Evolutionary conservation across 139 green algal genomes (phyloP), one percentile per base, ranked within the genome.

Genomic region (Chlorella vulgaris): DNA sequence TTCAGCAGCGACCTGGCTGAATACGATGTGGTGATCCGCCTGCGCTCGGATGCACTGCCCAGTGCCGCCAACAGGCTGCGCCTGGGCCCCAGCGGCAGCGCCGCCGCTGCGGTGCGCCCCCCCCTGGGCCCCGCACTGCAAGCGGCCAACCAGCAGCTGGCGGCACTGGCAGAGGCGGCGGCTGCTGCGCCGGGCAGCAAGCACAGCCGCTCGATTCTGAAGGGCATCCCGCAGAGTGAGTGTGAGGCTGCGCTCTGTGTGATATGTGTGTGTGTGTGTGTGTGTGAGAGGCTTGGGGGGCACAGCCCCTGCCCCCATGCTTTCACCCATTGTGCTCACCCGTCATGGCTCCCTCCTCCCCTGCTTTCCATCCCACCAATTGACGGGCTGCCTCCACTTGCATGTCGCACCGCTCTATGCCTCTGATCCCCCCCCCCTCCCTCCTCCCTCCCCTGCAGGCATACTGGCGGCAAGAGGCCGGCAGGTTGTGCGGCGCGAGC

Each of bases 21-120:
- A 47, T 95, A 93, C 78, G 91, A 95, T 81, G 86, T 81, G 0
- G 62, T 94, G 31, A 35, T 96, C 10, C 53, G 80, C 19, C 83
- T 96, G 53, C 69, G 89, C n/a, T 58, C 68, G 10, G 93, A 95
- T 24, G 90, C 91, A 2, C 76, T 94, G 55, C 89, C 90, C 39
- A 55, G 35, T 10, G 31, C 35, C 22, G 43, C 26, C 47, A 42
- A 40, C 50, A 42, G 31, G 26, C 33, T 84, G 61, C 39, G 31
- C 8, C 47, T 71, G 8, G 58, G 28, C 55, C 28, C 31, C 42
- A 31, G 47, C 47, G 47, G 73, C 35, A 40, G 73, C 51, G 35
- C 24, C 73, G 0, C 7, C 43, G 42, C 19, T 33, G 67, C 67
- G 43, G 13, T 0, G 35, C 74, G 74, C 21, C 28, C 1, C 13